Percentiles rank a stretch among this genome's conserved stretches.
phyloP scores from a whole-genome alignment of 768 basidiomycete species.

The Mycena kentingensis region DNA sequence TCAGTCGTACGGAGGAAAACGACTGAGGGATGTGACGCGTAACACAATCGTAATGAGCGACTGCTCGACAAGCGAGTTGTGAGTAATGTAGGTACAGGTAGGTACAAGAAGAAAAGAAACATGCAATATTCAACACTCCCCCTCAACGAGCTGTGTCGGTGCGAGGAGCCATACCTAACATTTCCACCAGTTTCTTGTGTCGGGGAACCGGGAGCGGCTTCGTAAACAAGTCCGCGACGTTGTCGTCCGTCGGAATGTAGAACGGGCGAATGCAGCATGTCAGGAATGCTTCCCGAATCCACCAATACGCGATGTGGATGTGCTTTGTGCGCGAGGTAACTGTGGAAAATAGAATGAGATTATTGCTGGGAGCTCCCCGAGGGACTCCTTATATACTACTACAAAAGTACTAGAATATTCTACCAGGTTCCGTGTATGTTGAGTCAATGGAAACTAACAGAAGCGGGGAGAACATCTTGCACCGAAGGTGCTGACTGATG shows the following conservation, averaged over 20 bases:
- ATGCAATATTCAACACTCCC: constrained; percentile 14
- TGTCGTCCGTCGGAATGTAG: constrained; percentile 23
- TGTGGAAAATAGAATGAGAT: background rate
- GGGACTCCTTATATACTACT: no score
- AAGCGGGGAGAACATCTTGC: no score
- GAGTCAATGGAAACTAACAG: no score
- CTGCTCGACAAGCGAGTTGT: background rate
- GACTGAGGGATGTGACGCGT: constrained; percentile 2
- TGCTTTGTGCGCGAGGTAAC: constrained; percentile 40
- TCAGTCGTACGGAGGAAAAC: constrained; percentile 7
- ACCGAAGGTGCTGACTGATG: no score
- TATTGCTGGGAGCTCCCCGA: no score
- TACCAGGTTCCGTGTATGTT: no score
- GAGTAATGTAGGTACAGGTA: background rate
- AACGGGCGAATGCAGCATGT: constrained; percentile 15
- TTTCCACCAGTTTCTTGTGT: constrained; percentile 6
- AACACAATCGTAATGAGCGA: background rate
- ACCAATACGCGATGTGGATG: constrained; percentile 39
- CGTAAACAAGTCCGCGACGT: constrained; percentile 27
- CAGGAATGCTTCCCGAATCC: constrained; percentile 31
- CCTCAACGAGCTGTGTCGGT: constrained; percentile 14
- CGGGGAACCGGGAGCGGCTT: constrained; percentile 7
- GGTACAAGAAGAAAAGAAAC: background rate
- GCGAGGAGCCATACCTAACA: constrained; percentile 13
- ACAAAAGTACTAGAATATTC: no score